phyloP scores from a whole-genome alignment of 2,329 filamentous ascomycete species.

The Keithomyces neogunnii region DNA sequence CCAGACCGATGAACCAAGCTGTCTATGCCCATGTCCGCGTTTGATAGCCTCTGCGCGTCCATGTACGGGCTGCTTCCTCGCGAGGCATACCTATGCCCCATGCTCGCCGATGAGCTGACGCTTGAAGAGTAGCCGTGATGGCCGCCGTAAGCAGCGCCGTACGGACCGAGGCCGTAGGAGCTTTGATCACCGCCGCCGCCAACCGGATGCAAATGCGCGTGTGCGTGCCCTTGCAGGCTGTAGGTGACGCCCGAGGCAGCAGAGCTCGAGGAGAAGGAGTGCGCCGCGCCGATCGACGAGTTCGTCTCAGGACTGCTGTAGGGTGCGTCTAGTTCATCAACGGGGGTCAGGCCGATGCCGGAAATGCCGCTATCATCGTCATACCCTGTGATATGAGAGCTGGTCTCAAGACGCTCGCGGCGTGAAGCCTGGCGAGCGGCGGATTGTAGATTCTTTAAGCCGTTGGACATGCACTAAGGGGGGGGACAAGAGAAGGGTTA shows the following conservation, averaged over 20 bases:
- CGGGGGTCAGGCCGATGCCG: constrained; percentile 48
- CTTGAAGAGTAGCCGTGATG: constrained; percentile 44
- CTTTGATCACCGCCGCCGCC: background rate
- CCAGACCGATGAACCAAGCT: constrained; percentile 47
- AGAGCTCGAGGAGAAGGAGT: constrained; percentile 30
- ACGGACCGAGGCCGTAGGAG: constrained; percentile 15
- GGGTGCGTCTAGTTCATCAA: constrained; percentile 50
- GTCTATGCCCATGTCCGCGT: constrained; percentile 54
- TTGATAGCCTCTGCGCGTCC: constrained; percentile 39
- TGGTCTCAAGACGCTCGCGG: constrained; percentile 50
- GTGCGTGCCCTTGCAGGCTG: constrained; percentile 2
- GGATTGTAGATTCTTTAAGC: constrained; percentile 71
- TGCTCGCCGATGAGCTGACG: constrained; percentile 38
- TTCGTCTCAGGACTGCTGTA: constrained; percentile 47
- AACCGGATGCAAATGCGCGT: constrained; percentile 6
- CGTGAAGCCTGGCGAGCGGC: constrained; percentile 57
- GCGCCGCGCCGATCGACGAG: constrained; percentile 27
- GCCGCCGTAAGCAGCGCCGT: constrained; percentile 16
- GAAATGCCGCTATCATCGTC: constrained; percentile 67
- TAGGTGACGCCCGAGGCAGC: constrained; percentile 14
- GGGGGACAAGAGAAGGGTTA: background rate
- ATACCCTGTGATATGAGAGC: constrained; percentile 35
- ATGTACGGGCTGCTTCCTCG: constrained; percentile 37
- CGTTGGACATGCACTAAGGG: constrained; percentile 69
- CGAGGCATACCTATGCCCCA: constrained; percentile 23